Evolutionary conservation across 306 rosid genomes (phyloP), one percentile per base, ranked within the genome.

Genomic region (Astragalus membranaceus): DNA sequence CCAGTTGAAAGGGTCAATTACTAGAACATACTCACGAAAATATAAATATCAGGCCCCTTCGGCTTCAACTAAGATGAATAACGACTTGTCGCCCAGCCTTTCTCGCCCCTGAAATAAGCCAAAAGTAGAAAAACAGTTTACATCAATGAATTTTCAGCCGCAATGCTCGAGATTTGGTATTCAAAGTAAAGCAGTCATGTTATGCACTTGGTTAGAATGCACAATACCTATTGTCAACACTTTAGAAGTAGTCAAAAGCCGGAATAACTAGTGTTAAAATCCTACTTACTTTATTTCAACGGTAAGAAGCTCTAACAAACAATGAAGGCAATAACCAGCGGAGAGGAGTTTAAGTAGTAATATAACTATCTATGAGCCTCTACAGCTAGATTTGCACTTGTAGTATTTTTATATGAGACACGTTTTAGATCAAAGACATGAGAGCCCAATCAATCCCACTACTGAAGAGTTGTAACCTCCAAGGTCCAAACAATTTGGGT

Each of bases 21-120:
- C 73, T 54, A 47, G 36, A 48, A 30, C 53, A 36, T 66, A 60
- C 62, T 65, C 64, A 69, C 58, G 26, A 33, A 67, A 48, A 59
- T n/a, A n/a, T n/a, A n/a, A n/a, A n/a, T 57, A 75, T 80, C 83
- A 87, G 36, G 83, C 77, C 30, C 82, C 85, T 26, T 78, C 76
- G 29, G 79, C 85, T 16, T 78, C 64, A 66, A 95, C 85, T 4
- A 95, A 85, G 74, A 95, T 92, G 47, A 95, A 95, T 14, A 95
- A 67, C 10, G 95, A 77, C 62, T 77, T 95, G 78, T 73, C 82
- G 52, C 85, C 96, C 81, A 95, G 60, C 78, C 64, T 81, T 3
- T 86, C 96, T 11, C 92, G 84, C 30, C 99, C 99, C 99, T 95
- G 92, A 77, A 73, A 85, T 39, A 65, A 70, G 36, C 36, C 80